Evolutionary conservation across 805 yeast species (phyloP).

Genomic region (Kuraishia capsulata): DNA sequence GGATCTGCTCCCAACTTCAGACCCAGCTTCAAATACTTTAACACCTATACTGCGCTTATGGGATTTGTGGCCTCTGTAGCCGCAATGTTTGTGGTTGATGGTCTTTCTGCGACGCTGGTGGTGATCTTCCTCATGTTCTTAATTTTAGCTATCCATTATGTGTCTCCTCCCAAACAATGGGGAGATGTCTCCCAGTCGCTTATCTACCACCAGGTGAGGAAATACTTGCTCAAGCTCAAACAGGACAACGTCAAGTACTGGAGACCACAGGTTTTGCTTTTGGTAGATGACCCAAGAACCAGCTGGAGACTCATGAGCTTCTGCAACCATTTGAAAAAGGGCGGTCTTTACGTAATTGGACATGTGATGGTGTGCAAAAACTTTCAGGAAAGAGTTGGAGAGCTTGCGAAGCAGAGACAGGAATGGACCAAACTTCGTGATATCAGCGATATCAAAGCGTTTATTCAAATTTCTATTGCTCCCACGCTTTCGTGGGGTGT

Average conservation of each 20-base stretch:
- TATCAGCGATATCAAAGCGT: conserved; percentile 72
- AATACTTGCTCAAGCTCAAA: conserved; percentile 70
- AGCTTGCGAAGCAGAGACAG: conserved; percentile 58
- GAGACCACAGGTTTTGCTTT: conserved; percentile 88
- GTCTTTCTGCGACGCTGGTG: conserved; percentile 74
- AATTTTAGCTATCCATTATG: conserved; percentile 75
- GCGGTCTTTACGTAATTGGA: conserved; percentile 87
- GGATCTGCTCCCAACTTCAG: conserved; percentile 98
- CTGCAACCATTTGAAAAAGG: conserved; percentile 91
- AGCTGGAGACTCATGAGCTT: conserved; percentile 88
- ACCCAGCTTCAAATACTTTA: conserved; percentile 88
- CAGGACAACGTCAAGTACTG: conserved; percentile 96
- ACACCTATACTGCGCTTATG: conserved; percentile 65
- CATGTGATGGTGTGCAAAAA: conserved; percentile 70
- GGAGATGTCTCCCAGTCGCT: conserved; percentile 96
- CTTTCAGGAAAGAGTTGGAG: conserved; percentile 58
- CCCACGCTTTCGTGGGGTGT: conserved; percentile 93
- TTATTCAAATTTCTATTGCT: conserved; percentile 86
- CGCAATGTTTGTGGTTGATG: conserved; percentile 95
- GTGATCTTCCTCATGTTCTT: conserved; percentile 56
- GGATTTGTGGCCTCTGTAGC: conserved; percentile 64
- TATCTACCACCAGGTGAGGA: conserved; percentile 94
- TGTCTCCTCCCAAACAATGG: conserved; percentile 93
- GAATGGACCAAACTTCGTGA: conserved; percentile 87
- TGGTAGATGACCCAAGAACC: conserved; percentile 88